Base-by-base conservation (phyloP, 768 basidiomycete genomes). In the Termitomyces sp. region DNA sequence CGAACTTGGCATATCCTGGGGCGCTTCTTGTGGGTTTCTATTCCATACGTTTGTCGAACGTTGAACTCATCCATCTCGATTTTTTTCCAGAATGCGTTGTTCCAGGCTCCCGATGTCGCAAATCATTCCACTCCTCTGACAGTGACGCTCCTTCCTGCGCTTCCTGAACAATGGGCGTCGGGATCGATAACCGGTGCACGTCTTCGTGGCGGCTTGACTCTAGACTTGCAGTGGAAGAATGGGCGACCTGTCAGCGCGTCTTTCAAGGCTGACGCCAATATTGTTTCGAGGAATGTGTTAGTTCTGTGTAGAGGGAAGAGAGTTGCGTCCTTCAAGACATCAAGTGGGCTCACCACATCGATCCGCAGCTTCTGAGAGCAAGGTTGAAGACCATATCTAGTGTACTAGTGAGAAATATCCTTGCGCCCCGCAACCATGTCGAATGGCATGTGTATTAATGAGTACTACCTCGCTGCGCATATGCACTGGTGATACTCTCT, bases 61-160 rank as follows among this genome's bases (percentile, higher is more conserved):
- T 28, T 10, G 21, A 14, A n/a, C 24, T 26, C 30, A 44, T n/a
- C n/a, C n/a, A n/a, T 32, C 35, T 47, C 15, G 52, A 15, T 7
- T 10, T 24, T 14, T 40, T 30, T 59, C n/a, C n/a, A 78, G 70
- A 80, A 89, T 56, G 85, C 78, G 7, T 70, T 90, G 21, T 49
- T 90, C n/a, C 85, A 88, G 69, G 84, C 80, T 5, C 83, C 85
- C 0, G 88, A 90, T 58, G 80, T 83, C 3, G 71, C 85, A 10
- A 77, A 71, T 9, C 55, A 74, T 38, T 65, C 70, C 11, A 74
- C 75, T 0, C 77, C 84, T 9, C 73, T 88, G 8, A 72, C 73
- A 28, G 73, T 90, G 48, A 82, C 76, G 3, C 71, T 90, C 12
- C 70, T 89, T 2, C 88, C 88, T 4, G 80, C 87, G 0, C 71